Base-by-base conservation (phyloP, 73 alveolate genomes). In the Breviolum minutum region DNA sequence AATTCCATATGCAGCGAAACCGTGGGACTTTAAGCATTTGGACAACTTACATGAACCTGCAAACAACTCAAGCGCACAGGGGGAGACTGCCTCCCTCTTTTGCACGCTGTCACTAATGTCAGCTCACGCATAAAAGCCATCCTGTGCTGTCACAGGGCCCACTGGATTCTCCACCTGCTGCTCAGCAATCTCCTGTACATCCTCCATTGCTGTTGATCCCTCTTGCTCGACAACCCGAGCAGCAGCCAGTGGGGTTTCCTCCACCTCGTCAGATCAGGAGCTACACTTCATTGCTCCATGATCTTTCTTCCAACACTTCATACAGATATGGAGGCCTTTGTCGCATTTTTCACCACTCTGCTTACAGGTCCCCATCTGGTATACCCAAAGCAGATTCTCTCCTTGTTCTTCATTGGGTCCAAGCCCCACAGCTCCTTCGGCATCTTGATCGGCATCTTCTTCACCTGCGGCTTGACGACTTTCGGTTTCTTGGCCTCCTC, bases 381-480 rank as follows among this genome's bases (percentile, higher is more conserved):
- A n/a, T n/a, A 74, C 60, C 62, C 84, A 74, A 74, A 74, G 84
- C 84, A 74, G 62, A 74, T 19, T 6, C 84, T 13, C 61, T 74
- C 29, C 84, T 22, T 22, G 12, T 74, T 74, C 84, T 74, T 74
- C 84, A 74, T 74, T 4, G 84, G 84, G 26, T 13, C 26, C 26
- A 74, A 17, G 16, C 84, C 84, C 54, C 61, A n/a, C 84, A 74
- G 16, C 61, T 74, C 84, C 61, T 74, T 74, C 3, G 84, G 84
- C 84, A 74, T 74, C 61, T 74, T 74, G 29, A 74, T 61, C 54
- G 84, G 84, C 84, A 74, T 74, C 61, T 74, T 74, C 84, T 74
- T 74, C 11, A 17, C 61, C 54, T 19, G 62, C 30, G 80, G 16
- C 9, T 30, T 30, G 16, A n/a, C 61, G 20, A 6, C 16, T 6